phyloP scores from a whole-genome alignment of 768 basidiomycete species.

The Mycena metata region DNA sequence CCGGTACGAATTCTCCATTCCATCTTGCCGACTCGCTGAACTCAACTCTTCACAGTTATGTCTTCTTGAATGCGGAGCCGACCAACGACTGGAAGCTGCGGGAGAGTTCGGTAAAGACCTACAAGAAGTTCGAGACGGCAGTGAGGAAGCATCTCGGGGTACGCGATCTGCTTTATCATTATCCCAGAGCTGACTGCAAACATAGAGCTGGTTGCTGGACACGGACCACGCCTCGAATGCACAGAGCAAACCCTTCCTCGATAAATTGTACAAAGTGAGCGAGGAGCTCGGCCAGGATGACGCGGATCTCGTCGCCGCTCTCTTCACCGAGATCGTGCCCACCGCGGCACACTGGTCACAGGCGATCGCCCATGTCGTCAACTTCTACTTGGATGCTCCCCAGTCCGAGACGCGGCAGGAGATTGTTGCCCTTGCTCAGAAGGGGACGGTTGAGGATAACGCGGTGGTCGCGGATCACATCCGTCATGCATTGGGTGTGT shows the following conservation, averaged over 20 bases:
- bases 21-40: constrained; percentile 5
- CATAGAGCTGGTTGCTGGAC: constrained; percentile 29
- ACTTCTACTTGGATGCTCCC: constrained; percentile 67
- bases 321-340: constrained; percentile 69
- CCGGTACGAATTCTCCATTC: constrained; percentile 48
- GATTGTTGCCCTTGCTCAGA: constrained; percentile 53
- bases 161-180: constrained; percentile 38
- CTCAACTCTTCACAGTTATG: constrained; percentile 49
- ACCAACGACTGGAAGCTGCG: constrained; percentile 63
- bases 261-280: constrained; percentile 43
- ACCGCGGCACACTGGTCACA: constrained; percentile 70
- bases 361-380: constrained; percentile 66
- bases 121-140: constrained; percentile 45
- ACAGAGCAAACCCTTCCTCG: constrained; percentile 49
- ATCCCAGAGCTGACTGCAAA: background rate
- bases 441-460: constrained; percentile 41
- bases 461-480: constrained; percentile 58
- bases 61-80: constrained; percentile 59
- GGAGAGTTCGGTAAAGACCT: constrained; percentile 53
- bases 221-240: constrained; percentile 19
- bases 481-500: constrained; percentile 62
- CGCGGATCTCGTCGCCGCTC: constrained; percentile 58
- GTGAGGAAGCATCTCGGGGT: constrained; percentile 50
- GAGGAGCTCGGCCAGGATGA: constrained; percentile 20
- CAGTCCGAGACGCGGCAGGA: constrained; percentile 52